Percentiles rank a stretch among this genome's conserved stretches.
Evolutionary conservation across 805 yeast species (phyloP).

Genomic region (Schizosaccharomyces octosporus): DNA sequence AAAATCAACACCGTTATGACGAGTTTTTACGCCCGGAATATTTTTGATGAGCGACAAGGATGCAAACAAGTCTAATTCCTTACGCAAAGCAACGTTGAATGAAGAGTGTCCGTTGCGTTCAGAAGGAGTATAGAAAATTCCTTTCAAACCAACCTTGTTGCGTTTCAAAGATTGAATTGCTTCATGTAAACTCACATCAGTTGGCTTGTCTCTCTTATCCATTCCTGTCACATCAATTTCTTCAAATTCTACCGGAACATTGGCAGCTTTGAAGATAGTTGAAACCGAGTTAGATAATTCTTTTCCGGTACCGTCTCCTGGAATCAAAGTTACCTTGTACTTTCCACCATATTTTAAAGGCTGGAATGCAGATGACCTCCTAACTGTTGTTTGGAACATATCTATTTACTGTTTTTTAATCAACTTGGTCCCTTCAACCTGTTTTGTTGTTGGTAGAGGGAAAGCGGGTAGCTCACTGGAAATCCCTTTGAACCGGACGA

Average conservation of each 20-base stretch:
- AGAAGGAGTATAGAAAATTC: conserved; percentile 94
- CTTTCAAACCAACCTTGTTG: conserved; percentile 87
- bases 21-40: conserved; percentile 79
- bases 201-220: conserved; percentile 73
- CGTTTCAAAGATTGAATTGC: conserved; percentile 83
- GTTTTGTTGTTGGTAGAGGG: background rate
- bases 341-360: conserved; percentile 1
- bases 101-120: conserved; percentile 91
- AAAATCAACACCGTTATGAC: conserved; percentile 70
- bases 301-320: conserved; percentile 95
- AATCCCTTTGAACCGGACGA: background rate
- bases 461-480: background rate
- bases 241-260: conserved; percentile 83
- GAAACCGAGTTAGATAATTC: conserved; percentile 90
- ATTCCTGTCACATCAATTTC: conserved; percentile 88
- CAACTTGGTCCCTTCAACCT: background rate
- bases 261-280: conserved; percentile 76
- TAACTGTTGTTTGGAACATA: background rate
- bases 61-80: conserved; percentile 88
- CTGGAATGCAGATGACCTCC: background rate
- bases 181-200: conserved; percentile 47
- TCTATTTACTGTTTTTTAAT: background rate
- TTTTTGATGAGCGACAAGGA: conserved; percentile 93
- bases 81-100: conserved; percentile 87
- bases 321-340: conserved; percentile 68